phyloP scores from a whole-genome alignment of 1,139 yeast species.

The Scheffersomyces parashehatae region DNA sequence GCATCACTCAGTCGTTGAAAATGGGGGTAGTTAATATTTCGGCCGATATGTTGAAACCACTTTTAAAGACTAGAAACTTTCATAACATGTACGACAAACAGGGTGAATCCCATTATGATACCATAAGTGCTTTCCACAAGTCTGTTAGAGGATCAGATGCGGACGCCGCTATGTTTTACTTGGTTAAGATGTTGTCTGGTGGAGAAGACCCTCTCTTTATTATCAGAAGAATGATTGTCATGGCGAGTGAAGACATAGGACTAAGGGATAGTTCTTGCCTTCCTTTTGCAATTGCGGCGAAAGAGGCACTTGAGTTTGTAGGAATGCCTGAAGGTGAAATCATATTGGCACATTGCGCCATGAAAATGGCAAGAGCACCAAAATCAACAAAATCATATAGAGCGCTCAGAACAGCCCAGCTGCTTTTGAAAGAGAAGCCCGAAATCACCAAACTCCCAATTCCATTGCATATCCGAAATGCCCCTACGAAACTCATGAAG shows the following conservation, averaged over 20 bases:
- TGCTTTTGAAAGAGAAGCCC: constrained; percentile 57
- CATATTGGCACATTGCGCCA: constrained; percentile 88
- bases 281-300: constrained; percentile 84
- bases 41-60: constrained; percentile 38
- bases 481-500: constrained; percentile 89
- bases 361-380: constrained; percentile 78
- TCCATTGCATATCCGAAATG: constrained; percentile 85
- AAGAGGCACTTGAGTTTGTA: constrained; percentile 85
- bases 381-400: constrained; percentile 85
- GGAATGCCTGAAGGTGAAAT: constrained; percentile 97
- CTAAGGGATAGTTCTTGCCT: constrained; percentile 77
- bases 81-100: constrained; percentile 78
- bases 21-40: constrained; percentile 32
- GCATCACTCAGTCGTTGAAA: constrained; percentile 17
- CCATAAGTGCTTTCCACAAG: constrained; percentile 92
- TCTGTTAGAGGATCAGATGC: constrained; percentile 85
- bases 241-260: constrained; percentile 91
- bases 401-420: constrained; percentile 70
- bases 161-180: constrained; percentile 84
- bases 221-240: constrained; percentile 89
- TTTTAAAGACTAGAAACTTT: constrained; percentile 37
- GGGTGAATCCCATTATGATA: constrained; percentile 93
- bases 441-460: constrained; percentile 64
- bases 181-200: constrained; percentile 83
- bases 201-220: constrained; percentile 94